phyloP scores from a whole-genome alignment of 495 filamentous ascomycete genomes.

The Penicillium crystallinum region DNA sequence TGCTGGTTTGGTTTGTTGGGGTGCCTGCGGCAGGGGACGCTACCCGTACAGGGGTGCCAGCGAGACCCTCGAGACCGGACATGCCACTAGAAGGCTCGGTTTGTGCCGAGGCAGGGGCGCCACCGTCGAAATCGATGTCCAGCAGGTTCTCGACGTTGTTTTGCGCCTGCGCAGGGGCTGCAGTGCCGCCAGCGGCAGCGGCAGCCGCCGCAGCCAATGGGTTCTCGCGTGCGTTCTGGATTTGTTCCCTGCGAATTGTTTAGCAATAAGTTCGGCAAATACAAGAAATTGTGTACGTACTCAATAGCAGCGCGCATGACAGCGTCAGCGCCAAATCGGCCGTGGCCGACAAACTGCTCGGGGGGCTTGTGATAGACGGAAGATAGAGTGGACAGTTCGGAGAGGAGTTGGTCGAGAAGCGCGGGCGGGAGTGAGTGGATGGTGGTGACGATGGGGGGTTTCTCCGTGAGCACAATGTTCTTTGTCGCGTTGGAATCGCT shows the following conservation, averaged over 20 bases:
- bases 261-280: constrained; percentile 2
- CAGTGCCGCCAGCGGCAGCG: constrained; percentile 55
- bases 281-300: constrained; percentile 29
- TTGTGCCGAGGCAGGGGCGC: constrained; percentile 82
- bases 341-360: constrained; percentile 92
- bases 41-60: constrained; percentile 75
- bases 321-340: constrained; percentile 87
- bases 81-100: constrained; percentile 56
- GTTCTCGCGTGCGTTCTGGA: constrained; percentile 86
- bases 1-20: constrained; percentile 43
- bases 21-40: constrained; percentile 52
- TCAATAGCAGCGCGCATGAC: constrained; percentile 95
- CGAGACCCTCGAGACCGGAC: constrained; percentile 67
- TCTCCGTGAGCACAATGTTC: constrained; percentile 88
- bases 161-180: constrained; percentile 49
- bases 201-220: constrained; percentile 83
- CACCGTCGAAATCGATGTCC: constrained; percentile 97
- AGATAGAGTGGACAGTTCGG: constrained; percentile 89
- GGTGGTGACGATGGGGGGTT: constrained; percentile 89
- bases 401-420: constrained; percentile 80
- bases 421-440: constrained; percentile 79
- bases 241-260: constrained; percentile 59
- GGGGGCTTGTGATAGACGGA: constrained; percentile 99
- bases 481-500: constrained; percentile 82
- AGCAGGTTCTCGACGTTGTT: constrained; percentile 90